Base-by-base conservation (phyloP, 176 grass and related monocot genomes). In the Oryza brachyantha region DNA sequence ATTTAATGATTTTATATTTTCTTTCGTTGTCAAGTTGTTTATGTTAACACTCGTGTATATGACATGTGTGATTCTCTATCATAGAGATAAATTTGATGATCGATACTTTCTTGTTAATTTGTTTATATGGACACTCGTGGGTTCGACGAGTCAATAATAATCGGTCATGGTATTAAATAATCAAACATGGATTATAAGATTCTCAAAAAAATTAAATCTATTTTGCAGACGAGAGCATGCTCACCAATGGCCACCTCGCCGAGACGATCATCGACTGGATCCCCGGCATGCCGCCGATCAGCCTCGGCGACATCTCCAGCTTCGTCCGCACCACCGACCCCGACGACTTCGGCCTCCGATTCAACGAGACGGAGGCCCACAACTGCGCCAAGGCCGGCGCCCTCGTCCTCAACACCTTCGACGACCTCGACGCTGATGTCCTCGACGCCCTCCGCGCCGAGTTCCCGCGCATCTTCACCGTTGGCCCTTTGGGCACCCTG, bases 371-470 rank as follows among this genome's bases (percentile, higher is more conserved):
- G 1, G 85, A 92, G 55, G 26, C 82, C 8, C 61, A 83, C 24
- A 73, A 63, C 72, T 74, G 81, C 39, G 10, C 61, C 28, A 74
- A 75, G 67, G 90, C 90, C 58, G 16, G 38, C 4, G 90, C 77
- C 29, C 62, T 92, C 24, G 79, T 92, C 39, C 37, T 92, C 5
- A 88, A 92, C 64, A 92, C 90, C 13, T 92, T 88, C 25, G 72
- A 85, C 19, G 75, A 76, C 5, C 73, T 91, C 17, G 84, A 91
- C 32, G 64, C 42, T 17, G 76, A 71, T 3, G 77, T 85, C 2
- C 25, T 88, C 37, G 45, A 48, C 2, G 77, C 89, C 57, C 55
- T 91, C 37, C 66, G 6, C 1, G 38, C 35, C 42, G 61, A 16
- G 40, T 14, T 77, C 61, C 12, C 71, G 66, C 27, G 73, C 82